Percentiles rank a stretch among this genome's conserved stretches.
phyloP scores from a whole-genome alignment of 2,329 filamentous ascomycete genomes.

The Aureobasidium pullulans region DNA sequence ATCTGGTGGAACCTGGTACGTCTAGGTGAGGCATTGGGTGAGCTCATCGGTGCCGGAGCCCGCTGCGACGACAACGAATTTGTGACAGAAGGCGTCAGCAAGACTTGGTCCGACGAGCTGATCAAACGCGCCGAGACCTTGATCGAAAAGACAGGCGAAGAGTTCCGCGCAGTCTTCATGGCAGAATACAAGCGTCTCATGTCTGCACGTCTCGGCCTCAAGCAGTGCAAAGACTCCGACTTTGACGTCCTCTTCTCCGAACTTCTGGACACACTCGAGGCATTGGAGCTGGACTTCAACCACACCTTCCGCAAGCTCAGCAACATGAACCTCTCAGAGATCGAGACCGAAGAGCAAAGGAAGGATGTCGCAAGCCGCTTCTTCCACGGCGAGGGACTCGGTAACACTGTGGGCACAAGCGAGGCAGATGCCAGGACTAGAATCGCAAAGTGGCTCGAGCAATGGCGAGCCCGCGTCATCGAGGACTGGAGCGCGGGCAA shows the following conservation, averaged over 20 bases:
- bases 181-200: slow-evolving; percentile 85
- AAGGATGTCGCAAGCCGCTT: slow-evolving; percentile 63
- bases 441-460: slow-evolving; percentile 72
- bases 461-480: slow-evolving; percentile 62
- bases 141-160: slow-evolving; percentile 73
- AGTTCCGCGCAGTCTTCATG: slow-evolving; percentile 82
- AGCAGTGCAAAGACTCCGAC: slow-evolving; percentile 60
- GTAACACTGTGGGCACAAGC: slow-evolving; percentile 51
- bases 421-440: slow-evolving; percentile 57
- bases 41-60: slow-evolving; percentile 72
- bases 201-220: slow-evolving; percentile 70
- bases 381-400: slow-evolving; percentile 68
- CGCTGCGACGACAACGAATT: slow-evolving; percentile 67
- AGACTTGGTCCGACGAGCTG: slow-evolving; percentile 62
- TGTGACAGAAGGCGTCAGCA: slow-evolving; percentile 60
- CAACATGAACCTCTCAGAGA: slow-evolving; percentile 51
- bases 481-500: slow-evolving; percentile 65
- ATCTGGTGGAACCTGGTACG: slow-evolving; percentile 99
- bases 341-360: slow-evolving; percentile 58
- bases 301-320: slow-evolving; percentile 83
- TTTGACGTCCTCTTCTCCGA: slow-evolving; percentile 78
- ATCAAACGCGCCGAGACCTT: slow-evolving; percentile 74
- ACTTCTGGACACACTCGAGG: slow-evolving; percentile 72
- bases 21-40: slow-evolving; percentile 80
- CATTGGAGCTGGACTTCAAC: slow-evolving; percentile 82